A percentile compares a stretch with the other conserved stretches of the same genome.
Evolutionary conservation across 163 green algal genomes (phyloP).

Genomic region (Coccomyxa subellipsoidea): DNA sequence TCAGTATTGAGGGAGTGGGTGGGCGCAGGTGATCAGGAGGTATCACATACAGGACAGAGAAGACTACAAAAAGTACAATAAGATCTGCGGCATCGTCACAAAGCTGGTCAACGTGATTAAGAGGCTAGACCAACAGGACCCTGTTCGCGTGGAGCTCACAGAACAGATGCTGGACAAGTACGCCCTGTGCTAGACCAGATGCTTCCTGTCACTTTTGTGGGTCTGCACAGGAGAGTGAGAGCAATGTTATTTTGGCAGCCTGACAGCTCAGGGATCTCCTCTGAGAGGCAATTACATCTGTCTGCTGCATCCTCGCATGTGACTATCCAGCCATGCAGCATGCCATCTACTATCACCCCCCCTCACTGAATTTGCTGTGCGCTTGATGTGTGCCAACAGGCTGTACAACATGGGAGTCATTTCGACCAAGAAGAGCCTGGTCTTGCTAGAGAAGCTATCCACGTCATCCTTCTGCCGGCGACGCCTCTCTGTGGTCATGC

Average conservation of each 20-base stretch:
- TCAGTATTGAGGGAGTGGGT: not conserved
- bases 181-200: too few species aligned
- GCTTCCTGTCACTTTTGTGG: too few species aligned
- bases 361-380: not conserved
- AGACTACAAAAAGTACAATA: slow-evolving; percentile 99
- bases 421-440: slow-evolving; percentile 88
- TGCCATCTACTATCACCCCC: not conserved
- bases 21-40: slow-evolving; percentile 84
- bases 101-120: slow-evolving; percentile 84
- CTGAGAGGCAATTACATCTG: too few species aligned
- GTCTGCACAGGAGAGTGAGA: too few species aligned
- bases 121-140: slow-evolving; percentile 80
- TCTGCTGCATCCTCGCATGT: too few species aligned
- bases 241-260: too few species aligned
- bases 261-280: too few species aligned
- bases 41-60: slow-evolving; percentile 97
- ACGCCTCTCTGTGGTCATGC: slow-evolving; percentile 91
- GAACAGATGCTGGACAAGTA: slow-evolving; percentile 95
- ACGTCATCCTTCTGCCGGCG: slow-evolving; percentile 88
- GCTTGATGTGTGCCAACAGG: slow-evolving; percentile 34
- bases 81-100: slow-evolving; percentile 88
- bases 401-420: slow-evolving; percentile 93
- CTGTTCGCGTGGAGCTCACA: slow-evolving; percentile 88
- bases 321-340: too few species aligned
- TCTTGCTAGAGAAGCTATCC: slow-evolving; percentile 86